Evolutionary conservation across 495 filamentous ascomycete genomes (phyloP), one percentile per base, ranked within the genome.

Genomic region (Bacidia gigantensis): DNA sequence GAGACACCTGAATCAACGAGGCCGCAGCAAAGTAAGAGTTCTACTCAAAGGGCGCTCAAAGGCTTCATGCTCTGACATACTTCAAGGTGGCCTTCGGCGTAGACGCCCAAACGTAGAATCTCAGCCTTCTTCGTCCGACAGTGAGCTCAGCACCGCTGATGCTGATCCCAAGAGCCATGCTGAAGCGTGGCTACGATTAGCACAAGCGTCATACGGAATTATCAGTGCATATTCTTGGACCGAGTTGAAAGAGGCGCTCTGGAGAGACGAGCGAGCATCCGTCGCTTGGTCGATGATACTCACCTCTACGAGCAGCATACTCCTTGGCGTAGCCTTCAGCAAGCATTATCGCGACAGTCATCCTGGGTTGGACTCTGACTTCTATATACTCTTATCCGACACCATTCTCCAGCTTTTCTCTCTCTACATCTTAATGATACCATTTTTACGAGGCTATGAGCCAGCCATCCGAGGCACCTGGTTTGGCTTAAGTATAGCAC

Each of bases 401-500:
- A 47, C 44, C n/a, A 24, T 47, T 22, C 22, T 47, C 22, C 44
- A 47, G 20, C 44, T 47, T 14, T 47, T 47, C 17, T 26, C 44
- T n/a, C 44, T 47, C 18, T 24, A 47, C 20, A 26, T 47, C 22
- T 22, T 47, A 2, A 14, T 47, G 0, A n/a, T 47, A 5, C 44
- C 44, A 3, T 47, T 47, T 2, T 24, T 47, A 24, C 3, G 44
- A 3, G 44, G 44, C 12, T 20, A 46, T 1, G 43, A 46, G 23
- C 43, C 43, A 1, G 11, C 20, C 26, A 12, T 47, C n/a, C 17
- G 22, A 20, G 44, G 44, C 22, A 26, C 25, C 22, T 47, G 44
- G 44, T 47, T 47, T 47, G 22, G 44, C 44, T 47, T 47, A 14
- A 47, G 44, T 26, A 24, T 25, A 12, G 44, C 18, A 47, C 21